A percentile compares a stretch with the other conserved stretches of the same genome.
Evolutionary conservation across 768 basidiomycete genomes (phyloP).

Genomic region (Termitomyces sp.): DNA sequence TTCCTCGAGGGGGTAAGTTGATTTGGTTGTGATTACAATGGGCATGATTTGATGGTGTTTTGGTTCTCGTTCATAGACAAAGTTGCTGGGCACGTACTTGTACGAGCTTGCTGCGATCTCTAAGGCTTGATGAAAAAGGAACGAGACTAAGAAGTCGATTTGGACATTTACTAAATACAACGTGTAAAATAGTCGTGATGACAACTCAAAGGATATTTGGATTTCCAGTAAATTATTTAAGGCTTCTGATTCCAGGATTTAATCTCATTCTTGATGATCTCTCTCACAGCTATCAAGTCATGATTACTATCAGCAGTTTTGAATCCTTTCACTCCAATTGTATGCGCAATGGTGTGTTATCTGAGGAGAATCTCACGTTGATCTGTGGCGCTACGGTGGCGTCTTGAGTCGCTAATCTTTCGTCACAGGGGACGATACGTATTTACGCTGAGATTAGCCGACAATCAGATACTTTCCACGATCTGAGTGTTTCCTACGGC

Average conservation of each 20-base stretch:
- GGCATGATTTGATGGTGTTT: neutral
- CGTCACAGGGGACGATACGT: neutral
- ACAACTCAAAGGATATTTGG: neutral
- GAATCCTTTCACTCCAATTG: neutral
- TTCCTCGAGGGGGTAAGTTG: conserved; percentile 75
- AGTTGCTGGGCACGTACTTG: conserved; percentile 75
- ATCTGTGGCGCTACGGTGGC: neutral
- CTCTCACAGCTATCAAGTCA: neutral
- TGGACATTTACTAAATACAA: neutral
- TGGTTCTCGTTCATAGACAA: conserved; percentile 37
- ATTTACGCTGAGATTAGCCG: neutral
- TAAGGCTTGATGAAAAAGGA: neutral
- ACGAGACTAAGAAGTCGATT: neutral
- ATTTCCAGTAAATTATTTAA: neutral
- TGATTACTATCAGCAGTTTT: neutral
- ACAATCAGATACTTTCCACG: too few species aligned
- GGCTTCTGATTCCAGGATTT: neutral
- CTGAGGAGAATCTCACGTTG: neutral
- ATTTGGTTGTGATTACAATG: neutral
- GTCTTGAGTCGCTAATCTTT: neutral
- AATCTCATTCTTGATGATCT: neutral
- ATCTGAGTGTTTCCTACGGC: too few species aligned
- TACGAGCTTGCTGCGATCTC: conserved; percentile 56
- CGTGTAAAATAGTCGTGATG: neutral
- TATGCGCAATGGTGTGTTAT: neutral